Conservation (phyloP, 495 filamentous ascomycete species). For the Lichenothelia convexa region DNA sequence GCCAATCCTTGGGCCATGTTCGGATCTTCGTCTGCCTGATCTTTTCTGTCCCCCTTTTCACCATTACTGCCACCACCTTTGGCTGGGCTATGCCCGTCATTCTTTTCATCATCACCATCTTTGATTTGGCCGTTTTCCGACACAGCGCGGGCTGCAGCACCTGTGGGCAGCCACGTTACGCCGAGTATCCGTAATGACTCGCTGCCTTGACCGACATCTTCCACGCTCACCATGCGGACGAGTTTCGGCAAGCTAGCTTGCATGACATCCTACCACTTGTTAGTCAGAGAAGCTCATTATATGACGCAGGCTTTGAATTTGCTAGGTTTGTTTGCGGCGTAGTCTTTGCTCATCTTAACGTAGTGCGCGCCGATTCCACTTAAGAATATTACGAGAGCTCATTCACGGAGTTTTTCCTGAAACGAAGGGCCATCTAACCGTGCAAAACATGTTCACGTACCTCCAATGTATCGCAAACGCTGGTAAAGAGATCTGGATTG, state of each 20-base stretch:
- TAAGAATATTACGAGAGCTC: too few relatives aligned
- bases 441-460: slow-evolving; percentile 4
- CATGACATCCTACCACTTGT: slow-evolving; percentile 40
- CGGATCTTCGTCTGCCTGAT: slow-evolving; percentile 25
- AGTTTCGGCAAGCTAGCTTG: slow-evolving; percentile 45
- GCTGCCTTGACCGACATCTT: slow-evolving; percentile 51
- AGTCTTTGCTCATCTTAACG: too few relatives aligned
- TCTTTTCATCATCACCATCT: slow-evolving; percentile 17
- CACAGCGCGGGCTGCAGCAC: slow-evolving; percentile 40
- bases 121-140: slow-evolving; percentile 33
- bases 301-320: too few relatives aligned
- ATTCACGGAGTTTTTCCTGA: too few relatives aligned
- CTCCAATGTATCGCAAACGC: slow-evolving; percentile 44
- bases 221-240: slow-evolving; percentile 48
- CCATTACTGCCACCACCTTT: slow-evolving; percentile 18
- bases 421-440: too few relatives aligned
- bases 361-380: too few relatives aligned
- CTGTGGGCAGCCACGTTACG: slow-evolving; percentile 45
- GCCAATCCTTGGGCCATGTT: slow-evolving; percentile 28
- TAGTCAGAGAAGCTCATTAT: too few relatives aligned
- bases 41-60: slow-evolving; percentile 31
- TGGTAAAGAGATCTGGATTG: slow-evolving; percentile 50
- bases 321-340: too few relatives aligned
- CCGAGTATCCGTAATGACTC: slow-evolving; percentile 46
- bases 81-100: slow-evolving; percentile 36